Conservation (phyloP, 1,284 basidiomycete species). For the Phellopilus nigrolimitatus region DNA sequence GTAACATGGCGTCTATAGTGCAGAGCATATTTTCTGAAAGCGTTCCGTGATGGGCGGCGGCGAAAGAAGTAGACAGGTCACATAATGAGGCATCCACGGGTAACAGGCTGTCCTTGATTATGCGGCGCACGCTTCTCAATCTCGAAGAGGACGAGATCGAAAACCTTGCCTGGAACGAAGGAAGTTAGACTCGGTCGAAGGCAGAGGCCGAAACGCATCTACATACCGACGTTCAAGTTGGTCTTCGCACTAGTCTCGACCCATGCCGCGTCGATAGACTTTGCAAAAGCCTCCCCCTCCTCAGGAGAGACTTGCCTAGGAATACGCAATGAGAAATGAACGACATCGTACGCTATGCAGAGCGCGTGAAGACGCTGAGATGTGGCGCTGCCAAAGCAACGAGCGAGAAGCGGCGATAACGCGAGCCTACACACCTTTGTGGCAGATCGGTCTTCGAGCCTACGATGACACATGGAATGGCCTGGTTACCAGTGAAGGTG, state of each 20-base stretch:
- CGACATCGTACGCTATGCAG: slow-evolving; percentile 14
- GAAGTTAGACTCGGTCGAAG: slow-evolving; percentile 5
- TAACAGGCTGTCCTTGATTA: slow-evolving; percentile 54
- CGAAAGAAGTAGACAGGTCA: slow-evolving; percentile 35
- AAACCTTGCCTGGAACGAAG: slow-evolving; percentile 65
- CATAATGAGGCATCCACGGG: slow-evolving; percentile 66
- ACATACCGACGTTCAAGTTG: slow-evolving; percentile 86
- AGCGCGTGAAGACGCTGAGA: slow-evolving; percentile 23
- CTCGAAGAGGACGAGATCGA: slow-evolving; percentile 83
- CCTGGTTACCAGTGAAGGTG: slow-evolving; percentile 86
- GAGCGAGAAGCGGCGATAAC: slow-evolving; percentile 19
- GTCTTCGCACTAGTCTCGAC: slow-evolving; percentile 89
- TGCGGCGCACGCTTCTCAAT: slow-evolving; percentile 72
- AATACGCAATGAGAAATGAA: slow-evolving; percentile 24
- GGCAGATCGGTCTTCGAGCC: slow-evolving; percentile 91
- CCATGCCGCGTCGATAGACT: slow-evolving; percentile 70
- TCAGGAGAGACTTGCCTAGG: slow-evolving; percentile 71
- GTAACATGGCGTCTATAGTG: slow-evolving; percentile 2
- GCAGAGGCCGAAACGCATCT: background rate
- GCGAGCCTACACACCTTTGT: slow-evolving; percentile 48
- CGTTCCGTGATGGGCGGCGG: slow-evolving; percentile 16
- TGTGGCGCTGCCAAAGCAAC: too few species aligned
- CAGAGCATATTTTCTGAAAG: background rate
- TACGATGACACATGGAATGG: slow-evolving; percentile 94
- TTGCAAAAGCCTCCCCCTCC: slow-evolving; percentile 77